Base-by-base conservation (phyloP, 495 filamentous ascomycete species). In the Tricharina praecox region DNA sequence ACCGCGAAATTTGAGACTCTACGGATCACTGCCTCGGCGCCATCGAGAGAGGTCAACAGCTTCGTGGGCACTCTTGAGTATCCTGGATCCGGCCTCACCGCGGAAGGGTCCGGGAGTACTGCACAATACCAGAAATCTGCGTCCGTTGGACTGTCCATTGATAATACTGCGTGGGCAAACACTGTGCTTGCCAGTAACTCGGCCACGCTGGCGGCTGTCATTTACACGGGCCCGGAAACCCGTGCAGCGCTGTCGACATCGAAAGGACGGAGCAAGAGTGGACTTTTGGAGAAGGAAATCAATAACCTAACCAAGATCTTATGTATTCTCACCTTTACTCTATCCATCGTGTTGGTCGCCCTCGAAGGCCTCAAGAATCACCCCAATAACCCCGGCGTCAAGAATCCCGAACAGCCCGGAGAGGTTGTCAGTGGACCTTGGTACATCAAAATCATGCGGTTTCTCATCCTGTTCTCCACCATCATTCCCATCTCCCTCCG, bases 141-240 rank as follows among this genome's bases (percentile, higher is more conserved):
- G 48, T 79, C 79, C 8, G 71, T 79, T 1, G 77, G 88, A 0
- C 68, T 99, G 33, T 82, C 75, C 2, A 94, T 96, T 50, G 92
- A 99, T 65, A 95, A 96, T 58, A 99, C 92, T 9, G 88, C 92
- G 2, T 99, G 92, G 92, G 85, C 87, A 13, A 99, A 96, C 56
- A 99, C 92, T 2, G 81, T 99, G 24, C 78, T 99, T 45, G 92
- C 92, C 1, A 93, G 85, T 2, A 90, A 87, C 60, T 85, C 79
- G 0, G 81, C 77, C 4, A 87, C 85, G 0, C 70, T 88, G 18
- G 88, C 88, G 3, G 83, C 82, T 1, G 80, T 99, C 38, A 71
- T 96, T 21, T 99, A 96, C 61, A 96, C 90, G 4, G 92, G 92
- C 1, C 78, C 83, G 1, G 85, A 99, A 63, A 99, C 92, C 1